These are phyloP conservation scores for Gnaphalium uliginosum DNA, from an alignment of 129 eudicot species.

Conservation along the genomic window DNA sequence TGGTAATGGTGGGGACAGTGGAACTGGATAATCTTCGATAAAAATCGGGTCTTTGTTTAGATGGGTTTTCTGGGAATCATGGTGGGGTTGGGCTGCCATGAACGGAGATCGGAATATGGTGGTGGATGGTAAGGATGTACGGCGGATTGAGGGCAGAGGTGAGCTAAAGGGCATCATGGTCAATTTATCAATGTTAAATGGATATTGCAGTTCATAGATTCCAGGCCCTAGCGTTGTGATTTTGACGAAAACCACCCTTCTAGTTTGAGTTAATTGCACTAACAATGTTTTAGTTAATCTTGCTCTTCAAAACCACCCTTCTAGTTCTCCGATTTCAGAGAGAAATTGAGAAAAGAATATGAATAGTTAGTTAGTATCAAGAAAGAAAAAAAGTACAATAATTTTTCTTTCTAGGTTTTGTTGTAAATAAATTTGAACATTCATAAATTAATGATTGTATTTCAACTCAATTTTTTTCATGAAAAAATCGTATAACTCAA, in stretches of 20 bases:
- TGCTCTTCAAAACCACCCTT: too few species aligned
- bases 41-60: slow-evolving; percentile 28
- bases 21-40: slow-evolving; percentile 60
- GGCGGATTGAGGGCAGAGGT: slow-evolving; percentile 25
- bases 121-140: slow-evolving; percentile 27
- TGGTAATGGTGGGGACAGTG: slow-evolving; percentile 88
- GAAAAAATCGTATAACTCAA: too few species aligned
- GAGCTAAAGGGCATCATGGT: slow-evolving; percentile 19
- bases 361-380: too few species aligned
- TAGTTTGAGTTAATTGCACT: not conserved
- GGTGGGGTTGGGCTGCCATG: slow-evolving; percentile 50
- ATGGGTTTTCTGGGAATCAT: slow-evolving; percentile 31
- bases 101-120: slow-evolving; percentile 28
- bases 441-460: too few species aligned
- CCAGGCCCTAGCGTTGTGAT: not conserved
- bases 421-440: too few species aligned
- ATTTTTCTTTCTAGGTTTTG: too few species aligned
- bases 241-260: not conserved
- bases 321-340: too few species aligned
- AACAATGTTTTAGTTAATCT: not conserved
- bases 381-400: too few species aligned
- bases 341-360: too few species aligned
- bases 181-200: not conserved
- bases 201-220: too few species aligned
- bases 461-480: too few species aligned